Evolutionary conservation across 352 stramenopile genomes (phyloP).

Genomic region (Globisporangium recalcitrans): DNA sequence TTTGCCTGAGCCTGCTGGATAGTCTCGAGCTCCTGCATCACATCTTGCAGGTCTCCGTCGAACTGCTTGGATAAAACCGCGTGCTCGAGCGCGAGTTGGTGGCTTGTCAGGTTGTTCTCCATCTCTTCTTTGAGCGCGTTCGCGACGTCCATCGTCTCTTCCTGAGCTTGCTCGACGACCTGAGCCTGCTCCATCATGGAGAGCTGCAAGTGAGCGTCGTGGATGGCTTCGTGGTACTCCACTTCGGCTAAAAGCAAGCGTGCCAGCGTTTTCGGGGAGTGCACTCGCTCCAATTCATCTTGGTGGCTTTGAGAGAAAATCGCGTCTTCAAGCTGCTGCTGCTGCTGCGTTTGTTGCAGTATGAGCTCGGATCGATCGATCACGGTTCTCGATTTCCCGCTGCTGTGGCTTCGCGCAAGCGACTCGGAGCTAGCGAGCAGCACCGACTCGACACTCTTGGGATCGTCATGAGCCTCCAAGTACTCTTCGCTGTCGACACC

Average conservation of each 20-base stretch:
- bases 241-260: slow-evolving; percentile 51
- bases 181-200: slow-evolving; percentile 54
- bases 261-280: slow-evolving; percentile 47
- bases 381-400: neutral
- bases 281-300: slow-evolving; percentile 15
- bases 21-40: slow-evolving; percentile 32
- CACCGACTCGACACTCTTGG: neutral
- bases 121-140: slow-evolving; percentile 69
- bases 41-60: slow-evolving; percentile 38
- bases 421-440: slow-evolving; percentile 9
- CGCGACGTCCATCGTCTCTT: slow-evolving; percentile 44
- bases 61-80: slow-evolving; percentile 40
- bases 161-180: slow-evolving; percentile 43
- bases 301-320: slow-evolving; percentile 15
- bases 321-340: slow-evolving; percentile 9
- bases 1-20: slow-evolving; percentile 33
- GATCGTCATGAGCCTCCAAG: neutral
- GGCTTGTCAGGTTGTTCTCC: slow-evolving; percentile 31
- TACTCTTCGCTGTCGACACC: slow-evolving; percentile 5
- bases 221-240: slow-evolving; percentile 62
- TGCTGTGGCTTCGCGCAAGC: neutral
- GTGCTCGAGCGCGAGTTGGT: slow-evolving; percentile 53
- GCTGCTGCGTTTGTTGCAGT: neutral
- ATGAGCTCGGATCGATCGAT: slow-evolving; percentile 16
- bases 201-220: slow-evolving; percentile 56